These are phyloP conservation scores for Aspergillus novoparasiticus DNA, from an alignment of 2,329 filamentous ascomycete genomes.

Conservation along the genomic window DNA sequence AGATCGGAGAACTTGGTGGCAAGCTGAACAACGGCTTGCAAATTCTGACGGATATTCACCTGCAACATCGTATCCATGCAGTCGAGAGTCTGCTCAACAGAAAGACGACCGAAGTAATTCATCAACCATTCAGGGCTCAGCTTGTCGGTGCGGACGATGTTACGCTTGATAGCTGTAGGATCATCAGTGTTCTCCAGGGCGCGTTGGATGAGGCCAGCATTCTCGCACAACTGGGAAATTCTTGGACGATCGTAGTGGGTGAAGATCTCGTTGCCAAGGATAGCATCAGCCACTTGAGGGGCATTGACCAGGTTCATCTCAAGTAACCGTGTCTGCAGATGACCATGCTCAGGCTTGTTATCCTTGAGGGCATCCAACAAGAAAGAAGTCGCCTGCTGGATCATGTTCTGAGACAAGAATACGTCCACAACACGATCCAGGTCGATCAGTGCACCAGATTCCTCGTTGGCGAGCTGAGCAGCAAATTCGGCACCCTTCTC, in stretches of 20 bases:
- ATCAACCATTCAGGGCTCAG: constrained; percentile 90
- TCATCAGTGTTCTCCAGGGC: constrained; percentile 96
- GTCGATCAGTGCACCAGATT: constrained; percentile 84
- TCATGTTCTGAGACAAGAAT: constrained; percentile 96
- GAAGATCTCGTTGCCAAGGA: constrained; percentile 98
- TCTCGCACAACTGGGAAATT: constrained; percentile 88
- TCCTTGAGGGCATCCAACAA: constrained; percentile 92
- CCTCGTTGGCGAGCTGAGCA: constrained; percentile 84
- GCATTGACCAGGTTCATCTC: constrained; percentile 99
- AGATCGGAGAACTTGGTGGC: constrained; percentile 98
- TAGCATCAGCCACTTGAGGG: constrained; percentile 95
- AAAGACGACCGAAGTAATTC: constrained; percentile 90
- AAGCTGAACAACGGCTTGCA: constrained; percentile 91
- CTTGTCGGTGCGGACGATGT: constrained; percentile 79
- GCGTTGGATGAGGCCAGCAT: constrained; percentile 81
- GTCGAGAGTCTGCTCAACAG: constrained; percentile 91
- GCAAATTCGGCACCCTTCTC: constrained; percentile 96
- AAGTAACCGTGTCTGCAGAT: constrained; percentile 88
- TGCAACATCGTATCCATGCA: constrained; percentile 97
- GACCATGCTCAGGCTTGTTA: constrained; percentile 89
- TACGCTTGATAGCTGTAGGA: constrained; percentile 84
- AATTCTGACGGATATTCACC: constrained; percentile 92
- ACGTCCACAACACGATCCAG: constrained; percentile 95
- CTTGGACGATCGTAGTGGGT: constrained; percentile 91
- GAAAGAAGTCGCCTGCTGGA: constrained; percentile 98